These are phyloP conservation scores for Fusarium anguioides DNA, from an alignment of 2,329 filamentous ascomycete species.

Conservation along the genomic window DNA sequence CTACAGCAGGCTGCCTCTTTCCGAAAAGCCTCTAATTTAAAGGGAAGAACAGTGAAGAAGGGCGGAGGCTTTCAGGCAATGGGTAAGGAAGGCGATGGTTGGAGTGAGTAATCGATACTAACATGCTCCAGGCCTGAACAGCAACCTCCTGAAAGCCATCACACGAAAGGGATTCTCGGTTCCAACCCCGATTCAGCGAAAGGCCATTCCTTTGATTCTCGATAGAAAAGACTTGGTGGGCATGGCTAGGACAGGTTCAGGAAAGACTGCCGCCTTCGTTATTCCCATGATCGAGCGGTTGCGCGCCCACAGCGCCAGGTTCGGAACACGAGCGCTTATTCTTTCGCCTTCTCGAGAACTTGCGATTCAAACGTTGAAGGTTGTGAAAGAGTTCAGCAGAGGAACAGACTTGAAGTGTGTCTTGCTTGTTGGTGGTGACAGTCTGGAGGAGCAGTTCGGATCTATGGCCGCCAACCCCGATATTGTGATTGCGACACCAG, in stretches of 20 bases:
- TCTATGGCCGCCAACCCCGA: slow-evolving; percentile 95
- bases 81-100: slow-evolving; percentile 62
- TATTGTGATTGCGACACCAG: slow-evolving; percentile 96
- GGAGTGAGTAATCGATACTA: slow-evolving; percentile 11
- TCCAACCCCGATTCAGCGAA: slow-evolving; percentile 96
- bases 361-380: slow-evolving; percentile 93
- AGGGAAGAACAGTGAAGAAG: slow-evolving; percentile 90
- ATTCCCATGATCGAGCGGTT: slow-evolving; percentile 98
- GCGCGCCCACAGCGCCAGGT: slow-evolving; percentile 85
- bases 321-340: slow-evolving; percentile 88
- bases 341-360: slow-evolving; percentile 94
- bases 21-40: slow-evolving; percentile 82
- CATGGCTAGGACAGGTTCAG: slow-evolving; percentile 98
- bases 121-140: slow-evolving; percentile 72
- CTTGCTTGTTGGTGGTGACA: slow-evolving; percentile 92
- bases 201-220: slow-evolving; percentile 91
- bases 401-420: slow-evolving; percentile 94
- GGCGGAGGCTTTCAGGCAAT: slow-evolving; percentile 97
- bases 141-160: slow-evolving; percentile 88
- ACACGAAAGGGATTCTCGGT: slow-evolving; percentile 94
- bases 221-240: slow-evolving; percentile 96
- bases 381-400: slow-evolving; percentile 91
- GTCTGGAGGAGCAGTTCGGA: slow-evolving; percentile 92
- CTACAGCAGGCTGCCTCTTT: slow-evolving; percentile 88
- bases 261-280: slow-evolving; percentile 97